Conservation (phyloP, 2,329 filamentous ascomycete species). For the Arthrobotrys iridis region DNA sequence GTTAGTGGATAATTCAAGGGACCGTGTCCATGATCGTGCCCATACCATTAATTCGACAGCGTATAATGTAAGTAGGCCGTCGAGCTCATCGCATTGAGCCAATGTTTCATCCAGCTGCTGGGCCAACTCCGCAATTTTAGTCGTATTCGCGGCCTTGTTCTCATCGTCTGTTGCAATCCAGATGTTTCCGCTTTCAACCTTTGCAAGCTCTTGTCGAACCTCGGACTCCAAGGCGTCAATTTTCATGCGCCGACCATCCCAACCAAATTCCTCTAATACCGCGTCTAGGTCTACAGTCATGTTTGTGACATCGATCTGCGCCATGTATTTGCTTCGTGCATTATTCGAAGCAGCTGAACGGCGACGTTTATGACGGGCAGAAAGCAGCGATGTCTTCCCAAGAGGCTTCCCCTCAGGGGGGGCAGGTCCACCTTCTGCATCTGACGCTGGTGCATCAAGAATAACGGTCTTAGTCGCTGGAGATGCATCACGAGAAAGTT, state of each 20-base stretch:
- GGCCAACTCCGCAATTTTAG: slow-evolving; percentile 86
- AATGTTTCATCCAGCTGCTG: slow-evolving; percentile 88
- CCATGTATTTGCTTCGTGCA: slow-evolving; percentile 52
- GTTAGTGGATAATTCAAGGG: slow-evolving; percentile 55
- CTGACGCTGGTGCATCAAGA: slow-evolving; percentile 9
- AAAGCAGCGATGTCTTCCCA: slow-evolving; percentile 38
- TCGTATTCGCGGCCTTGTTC: slow-evolving; percentile 71
- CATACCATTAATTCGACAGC: slow-evolving; percentile 90
- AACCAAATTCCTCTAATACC: slow-evolving; percentile 58
- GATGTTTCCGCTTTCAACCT: slow-evolving; percentile 58
- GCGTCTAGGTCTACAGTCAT: slow-evolving; percentile 58
- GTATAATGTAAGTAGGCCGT: slow-evolving; percentile 92
- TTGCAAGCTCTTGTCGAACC: slow-evolving; percentile 58
- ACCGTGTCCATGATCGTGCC: slow-evolving; percentile 56
- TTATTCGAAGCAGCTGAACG: slow-evolving; percentile 37
- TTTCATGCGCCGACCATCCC: slow-evolving; percentile 57
- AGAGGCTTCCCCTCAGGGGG: slow-evolving; percentile 18
- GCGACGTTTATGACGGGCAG: slow-evolving; percentile 42
- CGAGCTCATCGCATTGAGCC: slow-evolving; percentile 92
- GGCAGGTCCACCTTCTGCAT: background rate
- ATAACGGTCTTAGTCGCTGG: background rate
- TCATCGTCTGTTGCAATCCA: slow-evolving; percentile 61
- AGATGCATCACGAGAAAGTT: slow-evolving; percentile 3
- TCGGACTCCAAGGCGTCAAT: slow-evolving; percentile 57
- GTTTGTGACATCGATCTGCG: slow-evolving; percentile 57